Base-by-base conservation (phyloP, 352 stramenopile genomes). In the Lagenidium sp. region DNA sequence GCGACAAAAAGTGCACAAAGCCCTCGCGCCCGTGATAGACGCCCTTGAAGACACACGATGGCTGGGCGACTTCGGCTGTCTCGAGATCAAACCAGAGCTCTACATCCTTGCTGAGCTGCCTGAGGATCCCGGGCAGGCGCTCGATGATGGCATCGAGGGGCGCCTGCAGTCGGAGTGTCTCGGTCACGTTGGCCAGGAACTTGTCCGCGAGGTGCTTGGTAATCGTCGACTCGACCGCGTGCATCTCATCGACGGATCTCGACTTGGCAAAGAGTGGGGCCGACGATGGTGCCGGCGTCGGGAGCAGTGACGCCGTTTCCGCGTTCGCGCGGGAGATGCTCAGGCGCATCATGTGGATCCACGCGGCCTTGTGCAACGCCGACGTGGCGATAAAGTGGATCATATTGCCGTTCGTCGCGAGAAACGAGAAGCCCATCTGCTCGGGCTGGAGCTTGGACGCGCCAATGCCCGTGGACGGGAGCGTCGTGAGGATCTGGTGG, bases 1-100 rank as follows among this genome's bases (percentile, higher is more conserved):
- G 53, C 49, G 78, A 67, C 18, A 77, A 57, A 50, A 91, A 94
- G 46, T 94, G 76, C 39, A 89, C 81, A 41, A 94, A 82, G 6
- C 81, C 81, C 54, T 94, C 81, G 10, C 81, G 75, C 34, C 76
- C 81, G 44, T 94, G 78, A 60, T 91, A 94, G 20, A 89, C 77
- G 36, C 81, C 81, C 55, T 94, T 90, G 59, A 88, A 94, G 31
- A 93, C 78, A 28, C 78, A 91, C 26, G 72, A 86, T 34, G 78
- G 75, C 49, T 88, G 68, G 18, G 62, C 64, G 2, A 55, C 75
- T 42, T 94, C 81, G 25, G 68, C 53, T 6, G 81, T 87, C 41
- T 94, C 81, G 4, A 94, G 43, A 34, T 94, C 79, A 36, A 94
- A 94, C 23, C 82, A 65, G 21, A 94, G 46, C 54, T 94, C 81